Evolutionary conservation across 1,284 basidiomycete species (phyloP).

Genomic region (Cryptococcus wingfieldii): DNA sequence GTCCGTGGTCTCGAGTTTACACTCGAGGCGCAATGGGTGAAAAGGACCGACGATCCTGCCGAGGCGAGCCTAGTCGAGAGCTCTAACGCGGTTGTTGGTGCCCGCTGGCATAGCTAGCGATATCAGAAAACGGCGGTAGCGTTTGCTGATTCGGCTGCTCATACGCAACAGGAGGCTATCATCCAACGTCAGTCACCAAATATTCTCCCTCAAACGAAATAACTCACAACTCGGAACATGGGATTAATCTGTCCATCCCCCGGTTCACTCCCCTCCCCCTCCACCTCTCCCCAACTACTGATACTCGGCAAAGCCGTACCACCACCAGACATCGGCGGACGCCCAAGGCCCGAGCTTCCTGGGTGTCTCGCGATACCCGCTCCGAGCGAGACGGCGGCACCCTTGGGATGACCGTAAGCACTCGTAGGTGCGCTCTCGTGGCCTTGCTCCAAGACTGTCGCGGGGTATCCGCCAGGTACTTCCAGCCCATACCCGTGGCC

Average conservation of each 20-base stretch:
- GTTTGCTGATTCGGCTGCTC: slow-evolving; percentile 43
- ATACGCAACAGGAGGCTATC: slow-evolving; percentile 12
- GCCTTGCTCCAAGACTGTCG: background rate
- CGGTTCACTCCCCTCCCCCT: background rate
- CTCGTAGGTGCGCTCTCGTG: slow-evolving; percentile 33
- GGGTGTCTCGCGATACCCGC: slow-evolving; percentile 26
- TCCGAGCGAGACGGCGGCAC: slow-evolving; percentile 34
- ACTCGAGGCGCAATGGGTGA: too few relatives aligned
- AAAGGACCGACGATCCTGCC: too few relatives aligned
- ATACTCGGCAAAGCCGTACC: slow-evolving; percentile 50
- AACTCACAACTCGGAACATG: slow-evolving; percentile 82
- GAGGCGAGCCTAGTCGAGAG: too few relatives aligned
- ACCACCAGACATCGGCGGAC: slow-evolving; percentile 1
- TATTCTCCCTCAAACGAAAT: background rate
- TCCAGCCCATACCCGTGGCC: slow-evolving; percentile 3
- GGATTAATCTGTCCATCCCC: slow-evolving; percentile 61
- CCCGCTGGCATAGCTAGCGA: slow-evolving; percentile 56
- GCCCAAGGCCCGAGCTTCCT: slow-evolving; percentile 25
- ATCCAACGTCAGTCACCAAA: background rate
- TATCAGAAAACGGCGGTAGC: slow-evolving; percentile 50
- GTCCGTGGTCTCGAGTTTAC: too few relatives aligned
- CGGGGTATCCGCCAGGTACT: background rate
- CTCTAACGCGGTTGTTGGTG: background rate
- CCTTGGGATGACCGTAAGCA: slow-evolving; percentile 41
- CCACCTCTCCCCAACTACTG: slow-evolving; percentile 45